These are phyloP conservation scores for Serendipita sp. DNA, from an alignment of 768 basidiomycete genomes.

Conservation along the genomic window DNA sequence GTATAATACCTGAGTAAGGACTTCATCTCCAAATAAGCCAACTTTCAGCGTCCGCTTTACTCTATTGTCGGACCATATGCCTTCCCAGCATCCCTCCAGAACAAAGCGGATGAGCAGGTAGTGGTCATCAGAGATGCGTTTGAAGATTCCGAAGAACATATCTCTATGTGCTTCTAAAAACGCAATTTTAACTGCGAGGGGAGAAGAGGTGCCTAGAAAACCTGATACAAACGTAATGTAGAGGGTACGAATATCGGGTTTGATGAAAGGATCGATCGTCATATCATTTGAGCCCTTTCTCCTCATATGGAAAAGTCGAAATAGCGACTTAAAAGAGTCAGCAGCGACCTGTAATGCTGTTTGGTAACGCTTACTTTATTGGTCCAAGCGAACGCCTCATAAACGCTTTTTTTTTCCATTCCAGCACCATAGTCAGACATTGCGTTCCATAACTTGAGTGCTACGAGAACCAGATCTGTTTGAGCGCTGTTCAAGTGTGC, in stretches of 20 bases:
- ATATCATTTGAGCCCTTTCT: conserved; percentile 31
- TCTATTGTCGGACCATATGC: conserved; percentile 59
- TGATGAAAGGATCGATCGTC: not conserved
- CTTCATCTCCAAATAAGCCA: conserved; percentile 45
- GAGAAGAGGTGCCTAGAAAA: conserved; percentile 34
- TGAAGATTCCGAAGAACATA: conserved; percentile 51
- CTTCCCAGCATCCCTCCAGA: conserved; percentile 60
- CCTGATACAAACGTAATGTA: conserved; percentile 60
- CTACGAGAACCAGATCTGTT: conserved; percentile 48
- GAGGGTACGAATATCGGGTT: conserved; percentile 60
- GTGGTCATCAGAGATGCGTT: conserved; percentile 50
- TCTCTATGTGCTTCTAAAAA: conserved; percentile 62
- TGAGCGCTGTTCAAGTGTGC: conserved; percentile 45
- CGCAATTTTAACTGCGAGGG: conserved; percentile 35
- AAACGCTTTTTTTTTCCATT: conserved; percentile 39
- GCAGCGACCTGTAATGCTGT: conserved; percentile 6
- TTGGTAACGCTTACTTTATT: conserved; percentile 34
- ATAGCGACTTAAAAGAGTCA: conserved; percentile 31
- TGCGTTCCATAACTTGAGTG: conserved; percentile 44
- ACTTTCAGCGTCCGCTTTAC: conserved; percentile 58
- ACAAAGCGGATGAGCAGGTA: conserved; percentile 43
- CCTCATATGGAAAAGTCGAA: conserved; percentile 55
- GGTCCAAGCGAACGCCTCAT: conserved; percentile 67
- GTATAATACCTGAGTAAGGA: not conserved
- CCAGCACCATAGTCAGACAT: conserved; percentile 53